Evolutionary conservation across 371 early-diverging fungal species (phyloP).

Genomic region (Actinomortierella wolfii): DNA sequence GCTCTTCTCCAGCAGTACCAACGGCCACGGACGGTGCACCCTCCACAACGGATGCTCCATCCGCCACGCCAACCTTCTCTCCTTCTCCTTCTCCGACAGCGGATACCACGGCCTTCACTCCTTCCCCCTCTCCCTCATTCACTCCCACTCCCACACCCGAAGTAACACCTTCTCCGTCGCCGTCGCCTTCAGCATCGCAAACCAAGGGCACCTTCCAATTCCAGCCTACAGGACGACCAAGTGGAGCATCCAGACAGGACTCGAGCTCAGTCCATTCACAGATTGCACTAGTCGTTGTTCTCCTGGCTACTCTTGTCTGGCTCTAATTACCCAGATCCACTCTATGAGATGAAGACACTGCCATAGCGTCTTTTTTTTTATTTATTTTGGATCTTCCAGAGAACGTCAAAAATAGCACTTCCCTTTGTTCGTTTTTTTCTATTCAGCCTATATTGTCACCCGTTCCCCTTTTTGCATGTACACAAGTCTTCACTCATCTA

Average conservation of each 20-base stretch:
- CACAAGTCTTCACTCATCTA: too few relatives aligned
- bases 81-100: background rate
- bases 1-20: background rate
- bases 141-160: background rate
- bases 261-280: slow-evolving; percentile 13
- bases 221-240: slow-evolving; percentile 30
- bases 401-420: slow-evolving; percentile 1
- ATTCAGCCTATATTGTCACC: too few relatives aligned
- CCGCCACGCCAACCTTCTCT: background rate
- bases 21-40: too few relatives aligned
- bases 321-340: background rate
- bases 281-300: slow-evolving; percentile 16
- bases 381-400: background rate
- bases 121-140: background rate
- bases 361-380: background rate
- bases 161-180: background rate
- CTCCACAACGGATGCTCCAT: background rate
- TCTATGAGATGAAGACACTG: background rate
- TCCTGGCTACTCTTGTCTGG: slow-evolving; percentile 18
- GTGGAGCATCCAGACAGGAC: slow-evolving; percentile 16
- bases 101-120: background rate
- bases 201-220: slow-evolving; percentile 25
- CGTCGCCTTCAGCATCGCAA: background rate
- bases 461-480: too few relatives aligned
- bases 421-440: background rate